Evolutionary conservation across 306 rosid genomes (phyloP).

Genomic region (Inga laurina): DNA sequence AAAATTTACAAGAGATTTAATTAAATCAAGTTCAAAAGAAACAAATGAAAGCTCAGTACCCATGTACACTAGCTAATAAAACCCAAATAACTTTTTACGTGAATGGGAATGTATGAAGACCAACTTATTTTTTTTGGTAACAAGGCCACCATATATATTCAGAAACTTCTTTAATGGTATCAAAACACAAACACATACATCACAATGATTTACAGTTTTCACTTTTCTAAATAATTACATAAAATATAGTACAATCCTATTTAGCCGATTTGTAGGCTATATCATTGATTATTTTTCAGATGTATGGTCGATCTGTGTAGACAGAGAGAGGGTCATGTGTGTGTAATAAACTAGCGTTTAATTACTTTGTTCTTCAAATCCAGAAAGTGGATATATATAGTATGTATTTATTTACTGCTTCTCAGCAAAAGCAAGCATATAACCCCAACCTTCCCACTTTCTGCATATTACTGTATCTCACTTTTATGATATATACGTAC

Average conservation of each 20-base stretch:
- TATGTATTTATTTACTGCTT: background rate
- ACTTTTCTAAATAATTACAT: background rate
- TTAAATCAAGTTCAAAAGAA: background rate
- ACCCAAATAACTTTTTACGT: background rate
- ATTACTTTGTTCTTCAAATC: background rate
- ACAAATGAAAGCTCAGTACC: background rate
- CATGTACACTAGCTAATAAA: background rate
- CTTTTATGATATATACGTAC: slow-evolving; percentile 23
- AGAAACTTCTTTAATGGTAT: background rate
- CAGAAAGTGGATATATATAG: background rate
- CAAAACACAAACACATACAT: background rate
- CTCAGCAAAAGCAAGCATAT: slow-evolving; percentile 20
- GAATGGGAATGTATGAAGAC: background rate
- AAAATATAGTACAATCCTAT: background rate
- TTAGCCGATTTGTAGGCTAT: background rate
- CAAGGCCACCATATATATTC: too few species aligned
- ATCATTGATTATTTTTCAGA: background rate
- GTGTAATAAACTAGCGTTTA: background rate
- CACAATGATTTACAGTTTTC: background rate
- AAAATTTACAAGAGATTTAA: background rate
- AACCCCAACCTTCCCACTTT: slow-evolving; percentile 9
- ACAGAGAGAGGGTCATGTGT: background rate
- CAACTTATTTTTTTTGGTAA: too few species aligned
- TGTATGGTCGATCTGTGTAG: background rate
- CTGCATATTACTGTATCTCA: slow-evolving; percentile 10